A percentile compares a stretch with the other conserved stretches of the same genome.
phyloP scores from a whole-genome alignment of 2,329 filamentous ascomycete genomes.

The Cytospora schulzeri region DNA sequence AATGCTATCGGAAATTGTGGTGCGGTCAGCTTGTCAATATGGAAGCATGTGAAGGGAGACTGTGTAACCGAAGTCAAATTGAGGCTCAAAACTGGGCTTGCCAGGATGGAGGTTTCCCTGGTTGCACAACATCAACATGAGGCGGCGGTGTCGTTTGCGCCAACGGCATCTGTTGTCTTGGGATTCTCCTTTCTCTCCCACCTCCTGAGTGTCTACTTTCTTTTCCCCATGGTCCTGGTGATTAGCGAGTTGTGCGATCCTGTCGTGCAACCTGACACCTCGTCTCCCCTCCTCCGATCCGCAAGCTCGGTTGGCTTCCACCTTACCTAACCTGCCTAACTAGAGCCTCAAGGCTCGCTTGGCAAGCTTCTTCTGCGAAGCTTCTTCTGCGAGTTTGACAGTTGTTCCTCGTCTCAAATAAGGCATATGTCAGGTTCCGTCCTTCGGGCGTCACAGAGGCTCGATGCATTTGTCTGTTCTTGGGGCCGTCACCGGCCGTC shows the following conservation, averaged over 20 bases:
- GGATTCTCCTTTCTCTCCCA: background rate
- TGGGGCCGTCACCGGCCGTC: background rate
- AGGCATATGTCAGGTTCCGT: background rate
- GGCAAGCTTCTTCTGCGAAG: background rate
- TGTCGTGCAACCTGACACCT: constrained; percentile 20
- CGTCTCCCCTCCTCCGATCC: background rate
- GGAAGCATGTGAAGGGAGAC: constrained; percentile 11
- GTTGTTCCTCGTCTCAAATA: background rate
- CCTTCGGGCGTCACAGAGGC: constrained; percentile 7
- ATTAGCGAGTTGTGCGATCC: constrained; percentile 18
- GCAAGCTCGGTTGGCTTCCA: constrained; percentile 8
- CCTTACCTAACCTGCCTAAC: background rate
- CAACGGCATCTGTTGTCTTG: background rate
- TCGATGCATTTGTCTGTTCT: constrained; percentile 1
- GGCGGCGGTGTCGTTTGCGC: background rate
- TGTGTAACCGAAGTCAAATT: constrained; percentile 24
- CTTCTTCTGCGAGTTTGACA: background rate
- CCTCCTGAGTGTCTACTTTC: background rate
- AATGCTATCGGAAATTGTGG: background rate
- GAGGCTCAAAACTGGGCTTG: constrained; percentile 21
- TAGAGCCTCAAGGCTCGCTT: background rate
- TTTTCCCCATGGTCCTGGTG: constrained; percentile 3
- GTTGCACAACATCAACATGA: constrained; percentile 12
- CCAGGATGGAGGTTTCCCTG: background rate
- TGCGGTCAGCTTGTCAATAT: background rate